Conservation (phyloP, 306 rosid genomes). For the Fragaria ananassa region DNA sequence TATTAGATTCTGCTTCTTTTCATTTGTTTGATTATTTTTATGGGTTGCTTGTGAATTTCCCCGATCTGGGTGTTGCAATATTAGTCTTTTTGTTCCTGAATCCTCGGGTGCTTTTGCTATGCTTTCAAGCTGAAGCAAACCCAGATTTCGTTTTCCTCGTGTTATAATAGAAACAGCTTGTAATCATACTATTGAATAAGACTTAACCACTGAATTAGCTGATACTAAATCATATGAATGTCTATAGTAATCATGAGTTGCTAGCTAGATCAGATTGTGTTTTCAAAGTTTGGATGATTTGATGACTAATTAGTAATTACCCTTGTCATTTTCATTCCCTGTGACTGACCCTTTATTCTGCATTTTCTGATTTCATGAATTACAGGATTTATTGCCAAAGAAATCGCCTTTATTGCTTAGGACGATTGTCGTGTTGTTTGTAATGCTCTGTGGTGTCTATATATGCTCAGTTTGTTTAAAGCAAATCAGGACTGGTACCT, state of each 20-base stretch:
- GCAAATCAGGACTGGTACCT: conserved; percentile 62
- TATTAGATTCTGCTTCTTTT: conserved; percentile 24
- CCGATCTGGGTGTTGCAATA: conserved; percentile 43
- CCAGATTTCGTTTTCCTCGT: conserved; percentile 11
- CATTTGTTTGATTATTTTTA: conserved; percentile 20
- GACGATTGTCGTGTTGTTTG: conserved; percentile 65
- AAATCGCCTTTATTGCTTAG: conserved; percentile 76
- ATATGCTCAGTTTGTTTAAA: conserved; percentile 83
- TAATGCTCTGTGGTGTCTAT: conserved; percentile 88
- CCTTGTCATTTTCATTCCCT: conserved; percentile 4
- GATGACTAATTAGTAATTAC: conserved; percentile 22
- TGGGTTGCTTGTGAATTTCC: conserved; percentile 43
- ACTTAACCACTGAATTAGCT: background rate
- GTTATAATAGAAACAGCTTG: background rate
- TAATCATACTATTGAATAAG: background rate
- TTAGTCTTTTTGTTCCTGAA: conserved; percentile 8
- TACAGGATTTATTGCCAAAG: conserved; percentile 72
- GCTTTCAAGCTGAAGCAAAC: conserved; percentile 36
- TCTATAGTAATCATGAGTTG: background rate
- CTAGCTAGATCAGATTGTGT: conserved; percentile 8
- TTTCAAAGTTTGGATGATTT: conserved; percentile 19
- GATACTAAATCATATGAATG: conserved; percentile 16
- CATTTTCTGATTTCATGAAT: conserved; percentile 21
- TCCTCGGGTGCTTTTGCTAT: conserved; percentile 20
- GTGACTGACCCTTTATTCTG: conserved; percentile 11